Base-by-base conservation (phyloP, 2,329 filamentous ascomycete genomes). In the Pleomassaria siparia region DNA sequence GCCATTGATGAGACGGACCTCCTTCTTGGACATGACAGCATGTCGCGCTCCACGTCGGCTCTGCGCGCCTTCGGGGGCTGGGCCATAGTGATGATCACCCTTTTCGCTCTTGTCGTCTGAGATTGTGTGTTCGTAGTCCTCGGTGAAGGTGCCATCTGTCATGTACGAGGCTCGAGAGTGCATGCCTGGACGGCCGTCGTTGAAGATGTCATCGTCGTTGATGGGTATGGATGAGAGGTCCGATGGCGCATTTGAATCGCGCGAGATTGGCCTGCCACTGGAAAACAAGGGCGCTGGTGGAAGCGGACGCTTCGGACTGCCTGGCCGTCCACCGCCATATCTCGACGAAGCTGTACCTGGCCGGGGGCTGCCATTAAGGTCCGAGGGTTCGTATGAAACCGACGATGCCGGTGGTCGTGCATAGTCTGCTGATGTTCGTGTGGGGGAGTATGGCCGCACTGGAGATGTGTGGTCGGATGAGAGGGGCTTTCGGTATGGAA, bases 1-100 rank as follows among this genome's bases (percentile, higher is more conserved):
- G 65, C 94, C 94, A 67, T 99, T 97, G 80, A 97, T 95, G 36
- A 99, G 82, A 62, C 90, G 86, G 45, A 99, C 94, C 71, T 97
- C 92, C 67, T 95, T 96, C 72, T 86, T 94, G 10, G 87, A 84
- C 83, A 92, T 92, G 62, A 96, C 89, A 2, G 90, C 89, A 24
- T 87, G 82, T 56, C 92, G 84, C 22, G 92, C 89, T 47, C 94
- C 94, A 62, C 94, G 83, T 46, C 94, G 84, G 65, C 89, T 86
- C 67, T 99, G 94, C 47, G 89, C 88, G 8, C 89, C 90, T 45
- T 87, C 83, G 0, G 94, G 94, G 1, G 91, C 92, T 0, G 90
- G 89, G 0, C 89, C 92, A 66, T 96, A 96, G 67, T 91, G 85
- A 29, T 89, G 87, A 20, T 83, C 78, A 65, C 91, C 87, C 44